A percentile compares a stretch with the other conserved stretches of the same genome.
Conservation (phyloP, 495 filamentous ascomycete species). For the Pyronema domesticum region DNA sequence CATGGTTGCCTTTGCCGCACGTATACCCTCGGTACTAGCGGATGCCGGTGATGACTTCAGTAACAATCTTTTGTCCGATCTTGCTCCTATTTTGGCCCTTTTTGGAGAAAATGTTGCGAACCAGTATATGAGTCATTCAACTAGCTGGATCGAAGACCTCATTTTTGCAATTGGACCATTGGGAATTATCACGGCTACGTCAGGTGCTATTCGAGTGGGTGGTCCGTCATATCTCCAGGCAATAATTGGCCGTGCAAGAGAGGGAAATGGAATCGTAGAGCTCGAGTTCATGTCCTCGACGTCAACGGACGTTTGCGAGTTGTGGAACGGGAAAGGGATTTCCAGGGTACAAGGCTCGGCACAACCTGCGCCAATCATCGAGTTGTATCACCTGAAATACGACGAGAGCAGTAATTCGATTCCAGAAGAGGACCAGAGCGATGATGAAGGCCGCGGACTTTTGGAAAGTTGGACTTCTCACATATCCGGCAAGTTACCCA, state of each 20-base stretch:
- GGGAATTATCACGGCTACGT: slow-evolving; percentile 35
- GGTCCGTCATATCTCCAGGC: slow-evolving; percentile 32
- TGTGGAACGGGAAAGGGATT: slow-evolving; percentile 20
- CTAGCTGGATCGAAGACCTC: slow-evolving; percentile 30
- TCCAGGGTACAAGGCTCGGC: slow-evolving; percentile 12
- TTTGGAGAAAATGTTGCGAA: no score
- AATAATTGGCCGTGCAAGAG: slow-evolving; percentile 34
- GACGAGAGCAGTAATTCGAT: background rate
- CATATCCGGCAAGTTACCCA: no score
- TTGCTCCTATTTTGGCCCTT: no score
- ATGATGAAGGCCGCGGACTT: no score
- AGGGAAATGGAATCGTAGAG: slow-evolving; percentile 17
- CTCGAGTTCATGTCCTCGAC: slow-evolving; percentile 24
- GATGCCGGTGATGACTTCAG: no score
- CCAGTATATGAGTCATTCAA: slow-evolving; percentile 29
- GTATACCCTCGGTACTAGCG: no score
- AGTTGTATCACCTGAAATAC: slow-evolving; percentile 6
- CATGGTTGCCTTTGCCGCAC: no score
- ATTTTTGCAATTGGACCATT: slow-evolving; percentile 35
- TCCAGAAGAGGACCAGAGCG: no score
- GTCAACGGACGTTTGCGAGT: slow-evolving; percentile 15
- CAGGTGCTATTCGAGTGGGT: slow-evolving; percentile 34
- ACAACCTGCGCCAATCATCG: background rate
- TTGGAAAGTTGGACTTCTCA: no score
- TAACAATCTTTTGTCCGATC: no score